Evolutionary conservation across 345 rosid species (phyloP).

Genomic region (Citrus inodora): DNA sequence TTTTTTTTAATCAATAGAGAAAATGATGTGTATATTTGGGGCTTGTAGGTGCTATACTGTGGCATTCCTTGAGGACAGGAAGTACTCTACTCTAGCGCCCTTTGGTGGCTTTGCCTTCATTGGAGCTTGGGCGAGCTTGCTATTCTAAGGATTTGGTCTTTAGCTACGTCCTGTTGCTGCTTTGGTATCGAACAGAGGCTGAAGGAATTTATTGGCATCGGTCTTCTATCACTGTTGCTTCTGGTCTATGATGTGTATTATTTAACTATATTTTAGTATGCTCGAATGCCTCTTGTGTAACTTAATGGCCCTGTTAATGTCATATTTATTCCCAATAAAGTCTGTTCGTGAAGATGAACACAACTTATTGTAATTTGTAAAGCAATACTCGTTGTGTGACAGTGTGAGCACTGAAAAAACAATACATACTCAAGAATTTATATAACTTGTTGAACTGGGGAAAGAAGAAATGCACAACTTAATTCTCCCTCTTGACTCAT

Average conservation of each 20-base stretch:
- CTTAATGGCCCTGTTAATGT: neutral
- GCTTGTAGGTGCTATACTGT: slow-evolving; percentile 71
- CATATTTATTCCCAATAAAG: neutral
- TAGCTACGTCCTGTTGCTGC: neutral
- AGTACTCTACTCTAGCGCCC: slow-evolving; percentile 75
- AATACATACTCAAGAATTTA: neutral
- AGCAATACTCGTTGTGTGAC: neutral
- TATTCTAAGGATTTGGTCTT: slow-evolving; percentile 40
- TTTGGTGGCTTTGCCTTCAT: slow-evolving; percentile 86
- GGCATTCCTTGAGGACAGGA: slow-evolving; percentile 78
- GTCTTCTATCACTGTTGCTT: neutral
- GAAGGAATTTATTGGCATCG: neutral
- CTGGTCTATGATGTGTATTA: slow-evolving; percentile 4
- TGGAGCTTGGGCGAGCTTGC: slow-evolving; percentile 84
- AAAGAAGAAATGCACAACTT: neutral
- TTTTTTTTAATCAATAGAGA: neutral
- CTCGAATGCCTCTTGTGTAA: neutral
- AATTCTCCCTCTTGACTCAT: neutral
- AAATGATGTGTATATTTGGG: neutral
- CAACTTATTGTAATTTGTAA: neutral
- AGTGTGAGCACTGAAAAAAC: neutral
- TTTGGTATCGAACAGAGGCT: neutral
- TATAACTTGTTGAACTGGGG: too few species aligned
- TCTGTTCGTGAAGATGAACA: neutral
- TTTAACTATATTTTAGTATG: neutral